phyloP scores from a whole-genome alignment of 2,329 filamentous ascomycete genomes.

The Aspergillus tubingensis region DNA sequence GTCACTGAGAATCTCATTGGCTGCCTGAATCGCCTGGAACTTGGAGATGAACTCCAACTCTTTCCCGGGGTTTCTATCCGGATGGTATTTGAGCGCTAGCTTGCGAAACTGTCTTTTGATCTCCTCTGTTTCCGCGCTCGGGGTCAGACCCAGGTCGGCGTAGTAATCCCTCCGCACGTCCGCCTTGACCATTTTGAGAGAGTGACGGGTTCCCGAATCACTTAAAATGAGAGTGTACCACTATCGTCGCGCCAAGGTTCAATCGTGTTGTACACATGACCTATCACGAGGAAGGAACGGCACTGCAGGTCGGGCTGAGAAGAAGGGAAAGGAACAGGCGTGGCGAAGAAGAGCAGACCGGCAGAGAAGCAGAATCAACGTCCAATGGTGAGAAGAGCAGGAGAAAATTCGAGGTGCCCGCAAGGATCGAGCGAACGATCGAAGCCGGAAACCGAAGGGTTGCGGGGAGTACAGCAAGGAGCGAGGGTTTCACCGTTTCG shows the following conservation, averaged over 20 bases:
- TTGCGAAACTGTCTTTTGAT: slow-evolving; percentile 86
- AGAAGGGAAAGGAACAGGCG: background rate
- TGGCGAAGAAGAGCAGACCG: background rate
- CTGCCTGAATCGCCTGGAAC: slow-evolving; percentile 84
- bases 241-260: slow-evolving; percentile 14
- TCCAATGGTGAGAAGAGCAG: background rate
- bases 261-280: slow-evolving; percentile 25
- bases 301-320: background rate
- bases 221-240: slow-evolving; percentile 14
- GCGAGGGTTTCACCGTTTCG: background rate
- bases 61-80: slow-evolving; percentile 82
- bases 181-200: slow-evolving; percentile 64
- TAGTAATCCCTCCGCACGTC: slow-evolving; percentile 78
- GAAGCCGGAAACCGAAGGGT: background rate
- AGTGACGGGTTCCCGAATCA: background rate
- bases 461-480: slow-evolving; percentile 3
- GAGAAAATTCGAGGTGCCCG: background rate
- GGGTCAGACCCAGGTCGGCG: slow-evolving; percentile 73
- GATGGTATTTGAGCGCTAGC: slow-evolving; percentile 85
- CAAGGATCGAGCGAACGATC: background rate
- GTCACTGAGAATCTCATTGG: slow-evolving; percentile 74
- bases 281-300: slow-evolving; percentile 10
- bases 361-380: background rate
- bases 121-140: slow-evolving; percentile 68
- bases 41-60: slow-evolving; percentile 77